A percentile compares a stretch with the other conserved stretches of the same genome.
phyloP scores from a whole-genome alignment of 495 filamentous ascomycete genomes.

The Aspergillus leporis region DNA sequence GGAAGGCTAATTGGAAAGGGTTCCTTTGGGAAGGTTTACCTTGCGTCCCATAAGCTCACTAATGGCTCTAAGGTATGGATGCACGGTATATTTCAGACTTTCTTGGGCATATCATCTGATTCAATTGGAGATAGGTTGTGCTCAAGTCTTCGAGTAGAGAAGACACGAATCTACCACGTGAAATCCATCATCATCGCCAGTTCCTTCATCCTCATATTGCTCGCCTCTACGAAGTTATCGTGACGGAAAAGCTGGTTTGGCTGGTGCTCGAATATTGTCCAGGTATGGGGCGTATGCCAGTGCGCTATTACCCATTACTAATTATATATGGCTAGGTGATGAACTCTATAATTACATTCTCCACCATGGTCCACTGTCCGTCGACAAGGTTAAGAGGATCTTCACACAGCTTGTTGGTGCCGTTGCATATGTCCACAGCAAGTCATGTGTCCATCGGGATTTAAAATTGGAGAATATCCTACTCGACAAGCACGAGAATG shows the following conservation, averaged over 20 bases:
- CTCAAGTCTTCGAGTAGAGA: constrained; percentile 97
- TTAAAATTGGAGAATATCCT: constrained; percentile 97
- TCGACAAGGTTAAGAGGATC: constrained; percentile 89
- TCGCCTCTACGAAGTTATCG: constrained; percentile 93
- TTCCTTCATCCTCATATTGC: constrained; percentile 98
- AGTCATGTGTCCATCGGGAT: constrained; percentile 94
- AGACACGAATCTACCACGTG: constrained; percentile 90
- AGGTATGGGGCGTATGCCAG: constrained; percentile 54
- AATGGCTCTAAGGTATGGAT: constrained; percentile 90
- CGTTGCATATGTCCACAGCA: constrained; percentile 92
- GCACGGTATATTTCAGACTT: not conserved
- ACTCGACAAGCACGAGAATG: constrained; percentile 94
- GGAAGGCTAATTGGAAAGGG: constrained; percentile 94
- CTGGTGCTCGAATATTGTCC: constrained; percentile 95
- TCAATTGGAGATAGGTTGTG: constrained; percentile 65
- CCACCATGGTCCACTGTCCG: constrained; percentile 76
- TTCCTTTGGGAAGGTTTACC: constrained; percentile 96
- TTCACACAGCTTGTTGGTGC: constrained; percentile 96
- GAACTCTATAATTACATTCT: constrained; percentile 96
- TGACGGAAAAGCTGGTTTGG: constrained; percentile 94
- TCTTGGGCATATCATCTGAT: constrained; percentile 4
- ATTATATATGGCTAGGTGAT: constrained; percentile 63
- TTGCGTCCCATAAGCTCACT: constrained; percentile 94
- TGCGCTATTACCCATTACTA: constrained; percentile 11
- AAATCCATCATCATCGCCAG: constrained; percentile 98